Percentiles rank a stretch among this genome's conserved stretches.
These are phyloP conservation scores for Alternaria metachromatica DNA, from an alignment of 2,329 filamentous ascomycete genomes.

Conservation along the genomic window DNA sequence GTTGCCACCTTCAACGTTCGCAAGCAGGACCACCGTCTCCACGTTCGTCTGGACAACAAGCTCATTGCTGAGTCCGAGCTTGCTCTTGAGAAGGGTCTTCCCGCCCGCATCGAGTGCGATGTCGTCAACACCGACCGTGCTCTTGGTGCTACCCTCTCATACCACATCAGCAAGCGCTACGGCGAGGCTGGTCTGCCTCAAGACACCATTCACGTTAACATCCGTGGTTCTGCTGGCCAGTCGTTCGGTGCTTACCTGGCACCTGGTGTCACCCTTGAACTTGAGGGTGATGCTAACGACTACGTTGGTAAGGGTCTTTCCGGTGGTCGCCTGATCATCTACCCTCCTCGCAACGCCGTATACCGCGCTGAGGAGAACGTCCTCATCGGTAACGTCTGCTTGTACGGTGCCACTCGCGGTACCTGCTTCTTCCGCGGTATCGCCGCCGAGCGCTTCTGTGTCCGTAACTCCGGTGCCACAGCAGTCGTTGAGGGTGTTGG, in stretches of 20 bases:
- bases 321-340: slow-evolving; percentile 90
- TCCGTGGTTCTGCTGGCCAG: slow-evolving; percentile 94
- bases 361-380: slow-evolving; percentile 98
- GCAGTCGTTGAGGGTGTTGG: slow-evolving; percentile 96
- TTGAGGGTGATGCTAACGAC: slow-evolving; percentile 95
- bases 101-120: slow-evolving; percentile 92
- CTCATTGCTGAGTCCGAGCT: slow-evolving; percentile 94
- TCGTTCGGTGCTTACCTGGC: slow-evolving; percentile 95
- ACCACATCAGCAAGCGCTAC: slow-evolving; percentile 92
- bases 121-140: slow-evolving; percentile 96
- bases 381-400: slow-evolving; percentile 89
- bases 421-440: slow-evolving; percentile 97
- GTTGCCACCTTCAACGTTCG: slow-evolving; percentile 97
- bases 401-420: slow-evolving; percentile 91
- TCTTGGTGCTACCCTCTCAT: slow-evolving; percentile 90
- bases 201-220: slow-evolving; percentile 95
- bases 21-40: slow-evolving; percentile 95
- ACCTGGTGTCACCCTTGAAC: slow-evolving; percentile 89
- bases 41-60: slow-evolving; percentile 94
- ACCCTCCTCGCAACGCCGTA: slow-evolving; percentile 85
- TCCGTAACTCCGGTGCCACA: slow-evolving; percentile 93
- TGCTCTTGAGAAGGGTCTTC: slow-evolving; percentile 91
- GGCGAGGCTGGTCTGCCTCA: slow-evolving; percentile 87
- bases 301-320: slow-evolving; percentile 97
- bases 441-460: slow-evolving; percentile 93